phyloP scores from a whole-genome alignment of 176 grass and related monocot genomes.

The Calamus simplicifolius region DNA sequence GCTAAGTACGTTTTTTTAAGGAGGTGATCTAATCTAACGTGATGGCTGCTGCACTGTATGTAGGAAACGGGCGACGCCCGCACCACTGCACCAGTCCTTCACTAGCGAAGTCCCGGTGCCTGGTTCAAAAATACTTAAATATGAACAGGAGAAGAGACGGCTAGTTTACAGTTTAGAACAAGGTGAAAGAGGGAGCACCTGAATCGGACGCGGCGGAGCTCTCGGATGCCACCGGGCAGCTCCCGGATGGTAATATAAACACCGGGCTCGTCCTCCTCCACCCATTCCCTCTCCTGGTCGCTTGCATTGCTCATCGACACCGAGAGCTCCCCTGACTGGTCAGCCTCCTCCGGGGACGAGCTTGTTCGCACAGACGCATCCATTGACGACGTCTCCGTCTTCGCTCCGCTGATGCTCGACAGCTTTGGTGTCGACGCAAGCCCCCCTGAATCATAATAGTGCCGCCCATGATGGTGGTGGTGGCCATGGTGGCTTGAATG shows the following conservation, averaged over 20 bases:
- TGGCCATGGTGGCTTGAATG: slow-evolving; percentile 22
- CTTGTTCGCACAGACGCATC: slow-evolving; percentile 78
- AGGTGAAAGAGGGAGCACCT: slow-evolving; percentile 26
- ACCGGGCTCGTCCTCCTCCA: slow-evolving; percentile 88
- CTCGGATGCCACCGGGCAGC: slow-evolving; percentile 75
- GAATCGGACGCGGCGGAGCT: slow-evolving; percentile 84
- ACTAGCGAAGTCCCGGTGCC: too few relatives aligned
- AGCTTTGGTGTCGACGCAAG: slow-evolving; percentile 71
- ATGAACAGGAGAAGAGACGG: too few relatives aligned
- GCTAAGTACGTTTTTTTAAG: too few relatives aligned
- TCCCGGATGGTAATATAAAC: slow-evolving; percentile 90
- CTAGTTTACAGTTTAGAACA: too few relatives aligned
- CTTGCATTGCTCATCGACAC: slow-evolving; percentile 85
- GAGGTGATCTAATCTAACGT: too few relatives aligned
- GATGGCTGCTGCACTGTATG: too few relatives aligned
- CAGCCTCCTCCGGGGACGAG: slow-evolving; percentile 66
- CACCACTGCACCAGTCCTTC: too few relatives aligned
- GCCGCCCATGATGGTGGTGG: slow-evolving; percentile 30
- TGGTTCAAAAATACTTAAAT: too few relatives aligned
- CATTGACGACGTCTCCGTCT: slow-evolving; percentile 51
- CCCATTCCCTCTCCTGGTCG: slow-evolving; percentile 88
- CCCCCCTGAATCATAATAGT: slow-evolving; percentile 38
- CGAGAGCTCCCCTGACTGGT: slow-evolving; percentile 63
- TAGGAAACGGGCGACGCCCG: too few relatives aligned
- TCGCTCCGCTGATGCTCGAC: slow-evolving; percentile 86